These are phyloP conservation scores for Magnusiomyces tetraspermus DNA, from an alignment of 1,139 yeast genomes.

Conservation along the genomic window DNA sequence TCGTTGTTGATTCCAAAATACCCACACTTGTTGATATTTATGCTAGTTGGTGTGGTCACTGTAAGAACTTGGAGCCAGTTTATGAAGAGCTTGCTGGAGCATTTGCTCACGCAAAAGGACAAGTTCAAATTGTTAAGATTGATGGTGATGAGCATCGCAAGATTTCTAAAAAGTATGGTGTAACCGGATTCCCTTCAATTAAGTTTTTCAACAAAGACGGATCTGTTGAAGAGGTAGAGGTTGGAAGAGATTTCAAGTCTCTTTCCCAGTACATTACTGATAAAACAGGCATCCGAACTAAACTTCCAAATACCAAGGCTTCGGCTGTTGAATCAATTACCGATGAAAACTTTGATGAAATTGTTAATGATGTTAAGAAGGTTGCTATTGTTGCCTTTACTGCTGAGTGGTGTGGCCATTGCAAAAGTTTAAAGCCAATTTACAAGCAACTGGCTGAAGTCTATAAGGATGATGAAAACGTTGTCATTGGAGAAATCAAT, in stretches of 20 bases:
- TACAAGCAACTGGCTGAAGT: conserved; percentile 50
- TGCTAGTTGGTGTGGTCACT: conserved; percentile 80
- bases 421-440: conserved; percentile 56
- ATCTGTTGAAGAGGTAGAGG: conserved; percentile 27
- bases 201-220: conserved; percentile 41
- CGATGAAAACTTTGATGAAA: conserved; percentile 21
- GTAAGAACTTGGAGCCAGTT: conserved; percentile 56
- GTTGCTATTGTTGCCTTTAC: conserved; percentile 41
- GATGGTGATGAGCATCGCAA: conserved; percentile 59
- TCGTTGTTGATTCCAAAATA: conserved; percentile 48
- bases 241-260: conserved; percentile 35
- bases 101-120: conserved; percentile 38
- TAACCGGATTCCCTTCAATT: conserved; percentile 59
- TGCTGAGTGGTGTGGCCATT: conserved; percentile 76
- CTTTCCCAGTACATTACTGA: conserved; percentile 42
- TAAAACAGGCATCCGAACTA: conserved; percentile 35
- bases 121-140: conserved; percentile 42
- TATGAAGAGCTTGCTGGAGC: conserved; percentile 52
- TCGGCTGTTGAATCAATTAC: conserved; percentile 36
- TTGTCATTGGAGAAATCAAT: conserved; percentile 43
- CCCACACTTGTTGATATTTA: conserved; percentile 63
- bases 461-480: conserved; percentile 37
- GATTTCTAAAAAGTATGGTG: conserved; percentile 45
- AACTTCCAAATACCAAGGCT: conserved; percentile 25
- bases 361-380: conserved; percentile 17